Evolutionary conservation across 352 stramenopile species (phyloP).

Genomic region (Pythium biforme): DNA sequence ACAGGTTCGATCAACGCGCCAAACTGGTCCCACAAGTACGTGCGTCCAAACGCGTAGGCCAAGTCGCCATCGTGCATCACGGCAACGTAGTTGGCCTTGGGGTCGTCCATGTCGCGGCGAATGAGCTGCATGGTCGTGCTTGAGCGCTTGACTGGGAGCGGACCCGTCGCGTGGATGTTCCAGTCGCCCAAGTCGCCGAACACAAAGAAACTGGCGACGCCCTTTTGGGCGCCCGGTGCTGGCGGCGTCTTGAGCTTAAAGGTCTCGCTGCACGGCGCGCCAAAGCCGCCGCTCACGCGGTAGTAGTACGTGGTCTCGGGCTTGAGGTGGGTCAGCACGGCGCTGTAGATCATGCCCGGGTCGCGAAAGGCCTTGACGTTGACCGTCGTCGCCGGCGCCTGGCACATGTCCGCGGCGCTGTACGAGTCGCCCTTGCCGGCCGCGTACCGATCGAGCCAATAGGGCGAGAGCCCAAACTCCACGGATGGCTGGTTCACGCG

Average conservation of each 20-base stretch:
- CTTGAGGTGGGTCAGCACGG: conserved; percentile 21
- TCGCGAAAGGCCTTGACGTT: conserved; percentile 19
- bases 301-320: conserved; percentile 28
- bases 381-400: conserved; percentile 24
- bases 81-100: conserved; percentile 38
- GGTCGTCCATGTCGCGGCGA: conserved; percentile 21
- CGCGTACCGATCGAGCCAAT: conserved; percentile 6
- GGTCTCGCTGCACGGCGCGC: conserved; percentile 4
- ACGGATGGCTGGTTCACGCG: conserved; percentile 9
- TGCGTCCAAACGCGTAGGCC: conserved; percentile 53
- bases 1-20: conserved; percentile 63
- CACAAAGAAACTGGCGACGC: conserved; percentile 50
- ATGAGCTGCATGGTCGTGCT: conserved; percentile 37
- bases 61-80: conserved; percentile 75
- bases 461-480: conserved; percentile 1
- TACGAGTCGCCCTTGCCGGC: conserved; percentile 16
- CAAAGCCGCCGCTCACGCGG: conserved; percentile 16
- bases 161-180: conserved; percentile 21
- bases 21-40: conserved; percentile 73
- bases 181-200: conserved; percentile 66
- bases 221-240: conserved; percentile 4
- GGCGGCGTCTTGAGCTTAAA: conserved; percentile 26
- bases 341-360: conserved; percentile 28
- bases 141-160: conserved; percentile 16
- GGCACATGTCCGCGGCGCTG: conserved; percentile 30